phyloP scores from a whole-genome alignment of 805 yeast genomes.

The Wickerhamiella azyma region DNA sequence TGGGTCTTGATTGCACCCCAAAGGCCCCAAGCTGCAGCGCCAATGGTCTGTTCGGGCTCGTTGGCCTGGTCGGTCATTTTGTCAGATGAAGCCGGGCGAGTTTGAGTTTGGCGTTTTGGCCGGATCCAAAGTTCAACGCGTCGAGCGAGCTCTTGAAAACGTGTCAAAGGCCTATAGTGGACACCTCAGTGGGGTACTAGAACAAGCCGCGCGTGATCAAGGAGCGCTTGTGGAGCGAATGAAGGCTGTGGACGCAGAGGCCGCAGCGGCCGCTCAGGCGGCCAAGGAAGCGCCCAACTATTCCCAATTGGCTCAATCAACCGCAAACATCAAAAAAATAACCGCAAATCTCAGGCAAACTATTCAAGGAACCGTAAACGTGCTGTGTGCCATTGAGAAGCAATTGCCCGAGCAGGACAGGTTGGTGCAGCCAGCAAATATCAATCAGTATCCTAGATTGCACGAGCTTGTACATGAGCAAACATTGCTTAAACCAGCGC shows the following conservation, averaged over 20 bases:
- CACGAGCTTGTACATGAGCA: constrained; percentile 21
- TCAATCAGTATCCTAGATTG: constrained; percentile 32
- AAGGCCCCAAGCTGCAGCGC: constrained; percentile 1
- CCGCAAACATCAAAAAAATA: neutral
- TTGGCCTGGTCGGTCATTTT: neutral
- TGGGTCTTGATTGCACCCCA: constrained; percentile 6
- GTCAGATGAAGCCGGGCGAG: constrained; percentile 4
- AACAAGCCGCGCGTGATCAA: neutral
- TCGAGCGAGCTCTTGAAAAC: neutral
- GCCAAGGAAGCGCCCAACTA: neutral
- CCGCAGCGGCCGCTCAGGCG: neutral
- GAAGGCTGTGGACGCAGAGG: neutral
- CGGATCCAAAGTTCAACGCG: neutral
- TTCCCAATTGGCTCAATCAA: neutral
- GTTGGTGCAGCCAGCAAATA: constrained; percentile 28
- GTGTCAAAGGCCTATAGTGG: constrained; percentile 1
- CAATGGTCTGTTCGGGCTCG: neutral
- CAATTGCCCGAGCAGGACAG: constrained; percentile 28
- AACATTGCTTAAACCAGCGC: constrained; percentile 7
- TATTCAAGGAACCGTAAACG: constrained; percentile 10
- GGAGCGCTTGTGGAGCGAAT: neutral
- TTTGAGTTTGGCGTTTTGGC: constrained; percentile 2
- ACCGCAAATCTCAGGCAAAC: constrained; percentile 9
- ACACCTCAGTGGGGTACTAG: neutral
- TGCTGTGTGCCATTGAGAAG: constrained; percentile 24